These are phyloP conservation scores for Penicillium sp. DNA, from an alignment of 2,329 filamentous ascomycete genomes.

Conservation along the genomic window DNA sequence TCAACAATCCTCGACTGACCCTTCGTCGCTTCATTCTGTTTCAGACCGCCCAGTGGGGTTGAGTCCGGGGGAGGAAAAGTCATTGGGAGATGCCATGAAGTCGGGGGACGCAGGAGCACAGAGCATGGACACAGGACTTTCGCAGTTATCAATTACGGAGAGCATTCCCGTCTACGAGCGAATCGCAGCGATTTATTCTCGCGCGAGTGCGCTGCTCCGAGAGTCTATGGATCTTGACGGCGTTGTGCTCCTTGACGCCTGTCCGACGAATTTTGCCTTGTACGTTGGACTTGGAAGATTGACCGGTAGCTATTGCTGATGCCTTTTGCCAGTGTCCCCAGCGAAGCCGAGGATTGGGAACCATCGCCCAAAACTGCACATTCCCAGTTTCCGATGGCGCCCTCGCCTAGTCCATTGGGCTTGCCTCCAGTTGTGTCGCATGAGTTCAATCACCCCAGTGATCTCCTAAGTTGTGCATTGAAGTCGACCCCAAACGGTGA, in stretches of 20 bases:
- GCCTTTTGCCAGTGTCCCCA: not conserved
- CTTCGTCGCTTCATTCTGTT: conserved; percentile 1
- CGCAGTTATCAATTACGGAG: not conserved
- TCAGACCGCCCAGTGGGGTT: not conserved
- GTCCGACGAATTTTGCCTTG: conserved; percentile 21
- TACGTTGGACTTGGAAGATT: not conserved
- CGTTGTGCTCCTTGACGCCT: conserved; percentile 28
- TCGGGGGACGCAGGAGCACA: too few species aligned
- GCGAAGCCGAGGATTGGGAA: conserved; percentile 18
- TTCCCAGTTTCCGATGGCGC: not conserved
- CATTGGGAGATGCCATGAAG: not conserved
- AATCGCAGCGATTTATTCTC: conserved; percentile 38
- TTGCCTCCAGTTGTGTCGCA: not conserved
- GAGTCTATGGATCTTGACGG: conserved; percentile 45
- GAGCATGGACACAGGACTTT: not conserved
- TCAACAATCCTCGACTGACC: not conserved
- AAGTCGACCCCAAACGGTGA: not conserved
- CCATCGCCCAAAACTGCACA: conserved; percentile 1
- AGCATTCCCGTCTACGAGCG: conserved; percentile 8
- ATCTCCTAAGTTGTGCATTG: conserved; percentile 14
- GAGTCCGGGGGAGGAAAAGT: conserved; percentile 3
- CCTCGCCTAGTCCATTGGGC: not conserved
- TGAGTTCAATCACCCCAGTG: conserved; percentile 14
- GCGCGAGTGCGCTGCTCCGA: conserved; percentile 46
- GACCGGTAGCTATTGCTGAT: not conserved